Conservation (phyloP, 345 rosid genomes). For the Ceriops tagal region DNA sequence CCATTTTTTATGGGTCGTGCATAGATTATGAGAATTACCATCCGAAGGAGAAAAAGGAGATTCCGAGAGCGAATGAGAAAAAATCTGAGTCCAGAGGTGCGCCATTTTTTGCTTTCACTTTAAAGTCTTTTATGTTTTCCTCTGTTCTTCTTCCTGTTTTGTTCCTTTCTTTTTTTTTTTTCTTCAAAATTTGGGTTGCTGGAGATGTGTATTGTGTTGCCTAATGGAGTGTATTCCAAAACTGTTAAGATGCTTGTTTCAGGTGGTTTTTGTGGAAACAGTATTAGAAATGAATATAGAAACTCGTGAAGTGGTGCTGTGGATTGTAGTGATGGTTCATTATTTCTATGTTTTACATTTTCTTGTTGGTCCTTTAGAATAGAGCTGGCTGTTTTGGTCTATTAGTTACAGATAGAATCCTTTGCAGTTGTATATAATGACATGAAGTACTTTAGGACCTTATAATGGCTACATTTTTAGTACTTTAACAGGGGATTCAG, state of each 20-base stretch:
- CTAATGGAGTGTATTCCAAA: too few species aligned
- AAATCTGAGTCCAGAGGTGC: conserved; percentile 38
- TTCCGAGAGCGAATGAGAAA: conserved; percentile 27
- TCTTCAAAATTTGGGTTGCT: too few species aligned
- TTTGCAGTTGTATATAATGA: not conserved
- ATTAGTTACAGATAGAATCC: not conserved
- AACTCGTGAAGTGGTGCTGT: too few species aligned
- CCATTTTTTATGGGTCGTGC: conserved; percentile 1
- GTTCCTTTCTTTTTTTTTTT: too few species aligned
- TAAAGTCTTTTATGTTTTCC: not conserved
- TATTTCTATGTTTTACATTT: not conserved
- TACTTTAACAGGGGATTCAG: conserved; percentile 31
- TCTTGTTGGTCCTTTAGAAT: not conserved
- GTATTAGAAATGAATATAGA: too few species aligned
- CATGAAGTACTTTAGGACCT: not conserved
- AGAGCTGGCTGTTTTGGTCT: not conserved
- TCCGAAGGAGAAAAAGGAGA: conserved; percentile 42
- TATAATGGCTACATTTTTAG: not conserved
- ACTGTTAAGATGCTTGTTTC: too few species aligned
- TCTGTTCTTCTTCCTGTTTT: too few species aligned
- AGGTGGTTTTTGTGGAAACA: too few species aligned
- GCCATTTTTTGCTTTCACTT: not conserved
- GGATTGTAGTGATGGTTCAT: too few species aligned
- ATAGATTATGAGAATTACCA: conserved; percentile 39
- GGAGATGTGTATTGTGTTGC: too few species aligned